Conservation (phyloP, 345 rosid genomes). For the Melaleuca quinquenervia region DNA sequence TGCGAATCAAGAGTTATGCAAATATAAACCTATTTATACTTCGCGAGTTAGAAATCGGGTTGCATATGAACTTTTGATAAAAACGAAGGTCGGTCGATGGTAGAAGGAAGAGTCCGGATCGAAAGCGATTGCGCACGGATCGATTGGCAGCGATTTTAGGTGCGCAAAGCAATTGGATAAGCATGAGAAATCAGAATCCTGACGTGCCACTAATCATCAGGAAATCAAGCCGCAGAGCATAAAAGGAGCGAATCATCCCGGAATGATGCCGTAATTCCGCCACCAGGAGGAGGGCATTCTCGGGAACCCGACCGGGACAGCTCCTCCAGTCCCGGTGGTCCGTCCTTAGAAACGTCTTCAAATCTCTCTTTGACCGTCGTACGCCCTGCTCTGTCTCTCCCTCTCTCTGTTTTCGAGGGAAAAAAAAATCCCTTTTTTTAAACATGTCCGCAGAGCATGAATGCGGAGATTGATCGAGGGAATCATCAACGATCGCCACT, state of each 20-base stretch:
- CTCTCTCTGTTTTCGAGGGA: not conserved
- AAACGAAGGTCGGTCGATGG: not conserved
- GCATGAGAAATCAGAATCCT: not conserved
- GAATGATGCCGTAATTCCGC: not conserved
- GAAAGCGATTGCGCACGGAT: not conserved
- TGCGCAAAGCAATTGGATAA: not conserved
- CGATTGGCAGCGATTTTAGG: not conserved
- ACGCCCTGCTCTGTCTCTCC: constrained; percentile 9
- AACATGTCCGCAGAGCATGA: not conserved
- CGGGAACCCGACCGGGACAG: not conserved
- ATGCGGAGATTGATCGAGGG: not conserved
- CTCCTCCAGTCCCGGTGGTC: not conserved
- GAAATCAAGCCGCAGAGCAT: not conserved
- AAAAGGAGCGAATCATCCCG: not conserved
- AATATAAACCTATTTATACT: not conserved
- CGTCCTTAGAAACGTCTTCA: not conserved
- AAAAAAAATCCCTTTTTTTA: not conserved
- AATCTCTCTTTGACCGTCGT: constrained; percentile 20
- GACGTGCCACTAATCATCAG: not conserved
- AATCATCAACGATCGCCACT: not conserved
- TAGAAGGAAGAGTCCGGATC: no score
- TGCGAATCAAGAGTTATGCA: not conserved
- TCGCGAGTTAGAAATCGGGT: no score
- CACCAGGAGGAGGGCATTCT: not conserved
- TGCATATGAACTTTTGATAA: not conserved